phyloP scores from a whole-genome alignment of 2,329 filamentous ascomycete genomes.

The Calcarisporium arbuscula region DNA sequence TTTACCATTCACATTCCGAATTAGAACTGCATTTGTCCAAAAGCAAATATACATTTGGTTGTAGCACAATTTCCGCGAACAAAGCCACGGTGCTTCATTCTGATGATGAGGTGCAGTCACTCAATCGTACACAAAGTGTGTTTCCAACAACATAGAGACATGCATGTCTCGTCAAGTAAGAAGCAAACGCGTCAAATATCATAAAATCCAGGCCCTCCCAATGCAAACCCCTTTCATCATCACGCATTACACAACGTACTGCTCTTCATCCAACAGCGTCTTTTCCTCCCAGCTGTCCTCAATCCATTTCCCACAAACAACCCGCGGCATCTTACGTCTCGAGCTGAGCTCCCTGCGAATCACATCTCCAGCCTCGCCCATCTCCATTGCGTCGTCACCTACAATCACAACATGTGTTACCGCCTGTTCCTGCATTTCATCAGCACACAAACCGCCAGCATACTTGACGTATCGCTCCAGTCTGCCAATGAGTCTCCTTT shows the following conservation, averaged over 20 bases:
- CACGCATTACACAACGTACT: slow-evolving; percentile 32
- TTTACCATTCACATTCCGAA: too few relatives aligned
- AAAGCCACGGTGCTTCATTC: too few relatives aligned
- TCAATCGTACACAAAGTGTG: too few relatives aligned
- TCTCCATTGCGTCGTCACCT: slow-evolving; percentile 31
- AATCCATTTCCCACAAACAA: slow-evolving; percentile 69
- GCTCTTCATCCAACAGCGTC: slow-evolving; percentile 75
- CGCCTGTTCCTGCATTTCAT: slow-evolving; percentile 40
- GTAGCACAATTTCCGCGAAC: too few relatives aligned
- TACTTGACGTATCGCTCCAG: slow-evolving; percentile 59
- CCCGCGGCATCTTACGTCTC: slow-evolving; percentile 52
- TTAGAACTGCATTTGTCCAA: too few relatives aligned
- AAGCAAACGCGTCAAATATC: too few relatives aligned
- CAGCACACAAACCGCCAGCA: slow-evolving; percentile 55
- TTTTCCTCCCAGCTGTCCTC: slow-evolving; percentile 72
- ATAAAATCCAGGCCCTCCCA: background rate
- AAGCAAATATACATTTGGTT: too few relatives aligned
- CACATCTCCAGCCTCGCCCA: slow-evolving; percentile 30
- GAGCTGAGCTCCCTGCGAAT: slow-evolving; percentile 40
- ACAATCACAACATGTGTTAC: slow-evolving; percentile 68
- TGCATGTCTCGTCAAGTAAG: background rate
- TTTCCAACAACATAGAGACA: too few relatives aligned
- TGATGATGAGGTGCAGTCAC: too few relatives aligned
- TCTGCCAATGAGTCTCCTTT: slow-evolving; percentile 29
- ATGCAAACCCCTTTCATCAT: too few relatives aligned